Evolutionary conservation across 495 filamentous ascomycete genomes (phyloP), one percentile per base, ranked within the genome.

Genomic region (Amniculicola lignicola): DNA sequence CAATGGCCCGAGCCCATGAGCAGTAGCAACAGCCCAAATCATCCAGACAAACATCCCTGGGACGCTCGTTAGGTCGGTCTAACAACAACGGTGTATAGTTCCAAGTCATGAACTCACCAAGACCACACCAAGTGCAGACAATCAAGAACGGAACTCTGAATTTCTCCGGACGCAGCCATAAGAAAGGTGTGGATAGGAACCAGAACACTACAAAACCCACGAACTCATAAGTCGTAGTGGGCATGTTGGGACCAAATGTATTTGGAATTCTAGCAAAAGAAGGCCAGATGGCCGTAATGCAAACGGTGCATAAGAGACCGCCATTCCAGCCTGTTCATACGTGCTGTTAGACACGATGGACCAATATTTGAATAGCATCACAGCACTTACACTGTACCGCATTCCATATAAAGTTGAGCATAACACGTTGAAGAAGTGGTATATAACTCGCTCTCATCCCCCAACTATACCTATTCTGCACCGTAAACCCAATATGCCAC

Each of bases 141-240:
- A 68, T 63, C 51, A 67, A 49, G 46, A 69, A 72, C 4, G 71
- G 73, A 15, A 71, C 33, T 33, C 69, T 70, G 43, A 73, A 70
- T 45, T 72, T 72, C 65, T 77, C 74, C 3, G 74, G 74, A 0
- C 54, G 67, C n/a, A 75, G 65, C 44, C 66, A 69, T 2, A 75
- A 47, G 43, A 74, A 66, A 1, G 74, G 63, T 10, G 68, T 28
- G 4, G 48, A 53, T 1, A 59, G 53, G 15, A 64, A 60, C 68
- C 69, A 69, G 33, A 72, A 72, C 28, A 74, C 89, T 37, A 73
- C 67, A 54, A 74, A 73, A 29, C 69, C 69, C 38, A 74, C 64
- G 23, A 74, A 72, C 49, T 74, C 67, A 36, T 73, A 69, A 2
- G 70, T 72, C 24, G 72, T 71, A 11, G 71, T 64, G 11, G 70